Base-by-base conservation (phyloP, 805 yeast species). In the Cyberlindnera nakhonratchasimensis region DNA sequence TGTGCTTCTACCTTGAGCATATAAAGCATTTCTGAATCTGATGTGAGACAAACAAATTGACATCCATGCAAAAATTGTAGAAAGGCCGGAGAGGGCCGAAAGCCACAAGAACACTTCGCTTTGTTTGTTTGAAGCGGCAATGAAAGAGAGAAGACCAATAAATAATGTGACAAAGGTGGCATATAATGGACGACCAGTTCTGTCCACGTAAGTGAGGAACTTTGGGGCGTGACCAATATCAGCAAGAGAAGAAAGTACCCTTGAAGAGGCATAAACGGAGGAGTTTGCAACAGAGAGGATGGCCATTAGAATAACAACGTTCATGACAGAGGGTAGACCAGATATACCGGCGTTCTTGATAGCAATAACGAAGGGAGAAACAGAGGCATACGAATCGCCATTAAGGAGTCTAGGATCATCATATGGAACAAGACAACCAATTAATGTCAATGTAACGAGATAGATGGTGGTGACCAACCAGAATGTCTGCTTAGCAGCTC, bases 351-450 rank as follows among this genome's bases (percentile, higher is more conserved):
- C 84, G 37, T 72, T 69, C 25, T 61, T 67, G 43, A 82, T 75
- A 24, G 91, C 86, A 63, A 85, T 78, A 40, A 84, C 91, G 52
- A 84, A 84, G 13, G 93, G 91, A 13, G 90, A 83, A 11, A 88
- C 85, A 13, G 80, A 64, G 33, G 82, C 83, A 49, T 75, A 78
- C 39, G 72, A 77, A 36, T 69, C 72, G 32, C 46, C 50, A 23
- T 74, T 67, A 44, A 76, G 75, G 41, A 74, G 62, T 46, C 76
- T 62, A 1, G 59, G 52, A 46, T 77, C 74, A 45, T 67, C 68
- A 58, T 71, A 82, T 13, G 91, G 90, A n/a, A 86, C 91, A 45
- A 85, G 68, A 52, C 82, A 75, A 34, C 89, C 86, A 55, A 69
- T 75, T 51, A 72, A 66, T 43, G 64, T 77, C 61, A 63, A 72